phyloP scores from a whole-genome alignment of 176 grass and related monocot genomes.

The Juncus effusus region DNA sequence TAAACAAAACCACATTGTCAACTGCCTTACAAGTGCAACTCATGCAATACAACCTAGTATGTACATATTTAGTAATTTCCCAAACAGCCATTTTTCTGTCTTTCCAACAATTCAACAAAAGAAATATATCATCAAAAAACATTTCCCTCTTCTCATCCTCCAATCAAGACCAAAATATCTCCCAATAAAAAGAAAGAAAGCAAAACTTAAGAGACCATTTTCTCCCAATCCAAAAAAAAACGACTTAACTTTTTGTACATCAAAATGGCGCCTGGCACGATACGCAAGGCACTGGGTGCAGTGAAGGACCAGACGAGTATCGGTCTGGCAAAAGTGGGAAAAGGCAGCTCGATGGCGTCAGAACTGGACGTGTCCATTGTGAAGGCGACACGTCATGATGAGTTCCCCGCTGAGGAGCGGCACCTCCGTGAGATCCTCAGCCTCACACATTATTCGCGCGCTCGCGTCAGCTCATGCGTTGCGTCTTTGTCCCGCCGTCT shows the following conservation, averaged over 20 bases:
- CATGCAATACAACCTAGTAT: neutral
- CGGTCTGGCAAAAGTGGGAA: constrained; percentile 59
- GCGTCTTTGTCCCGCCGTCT: constrained; percentile 51
- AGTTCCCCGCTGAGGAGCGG: constrained; percentile 75
- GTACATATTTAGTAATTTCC: constrained; percentile 24
- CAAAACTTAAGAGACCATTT: neutral
- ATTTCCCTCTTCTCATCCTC: constrained; percentile 10
- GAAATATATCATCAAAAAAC: neutral
- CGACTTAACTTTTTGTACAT: neutral
- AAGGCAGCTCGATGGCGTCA: constrained; percentile 36
- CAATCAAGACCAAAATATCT: neutral
- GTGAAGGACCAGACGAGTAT: constrained; percentile 97
- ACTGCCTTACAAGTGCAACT: constrained; percentile 1
- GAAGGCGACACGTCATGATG: constrained; percentile 72
- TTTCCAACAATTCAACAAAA: constrained; percentile 22
- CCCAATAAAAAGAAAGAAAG: neutral
- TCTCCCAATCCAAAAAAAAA: neutral
- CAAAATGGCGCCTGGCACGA: constrained; percentile 68
- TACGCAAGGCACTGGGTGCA: constrained; percentile 66
- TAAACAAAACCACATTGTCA: constrained; percentile 14
- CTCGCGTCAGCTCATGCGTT: constrained; percentile 47
- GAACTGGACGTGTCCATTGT: constrained; percentile 85
- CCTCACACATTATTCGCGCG: constrained; percentile 52
- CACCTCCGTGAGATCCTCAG: constrained; percentile 70
- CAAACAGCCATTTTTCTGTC: constrained; percentile 13